phyloP scores from a whole-genome alignment of 495 filamentous ascomycete species.

The Aspergillus incahuasiensis region DNA sequence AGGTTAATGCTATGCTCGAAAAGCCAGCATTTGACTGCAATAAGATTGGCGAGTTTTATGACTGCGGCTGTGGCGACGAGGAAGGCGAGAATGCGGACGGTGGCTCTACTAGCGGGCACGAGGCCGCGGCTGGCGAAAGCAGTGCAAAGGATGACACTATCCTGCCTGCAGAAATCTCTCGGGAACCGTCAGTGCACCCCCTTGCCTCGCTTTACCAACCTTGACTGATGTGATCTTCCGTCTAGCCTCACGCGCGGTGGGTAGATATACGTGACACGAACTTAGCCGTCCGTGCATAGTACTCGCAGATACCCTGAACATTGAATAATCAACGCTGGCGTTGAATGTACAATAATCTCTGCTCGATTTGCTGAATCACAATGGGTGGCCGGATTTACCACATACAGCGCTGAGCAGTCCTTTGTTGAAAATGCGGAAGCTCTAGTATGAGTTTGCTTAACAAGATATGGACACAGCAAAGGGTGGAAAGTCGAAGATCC shows the following conservation, averaged over 20 bases:
- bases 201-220: conserved; percentile 1
- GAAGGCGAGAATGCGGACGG: conserved; percentile 26
- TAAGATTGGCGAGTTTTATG: conserved; percentile 87
- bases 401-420: background rate
- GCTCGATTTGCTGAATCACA: background rate
- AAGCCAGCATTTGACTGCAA: conserved; percentile 85
- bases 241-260: conserved; percentile 28
- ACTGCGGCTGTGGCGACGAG: conserved; percentile 90
- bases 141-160: conserved; percentile 16
- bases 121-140: conserved; percentile 6
- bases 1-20: conserved; percentile 80
- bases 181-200: conserved; percentile 34
- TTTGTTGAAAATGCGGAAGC: background rate
- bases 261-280: background rate
- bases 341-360: conserved; percentile 12
- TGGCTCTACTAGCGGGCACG: conserved; percentile 8
- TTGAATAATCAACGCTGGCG: conserved; percentile 14
- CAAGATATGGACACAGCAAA: background rate
- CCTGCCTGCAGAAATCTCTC: conserved; percentile 37
- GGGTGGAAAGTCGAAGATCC: background rate
- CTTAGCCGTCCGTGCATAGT: background rate
- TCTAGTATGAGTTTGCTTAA: background rate
- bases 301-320: background rate
- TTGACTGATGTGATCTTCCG: conserved; percentile 10
- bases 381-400: background rate